Evolutionary conservation across 192 early-diverging fungal species (phyloP), one percentile per base, ranked within the genome.

Genomic region (Coemansia sp.): DNA sequence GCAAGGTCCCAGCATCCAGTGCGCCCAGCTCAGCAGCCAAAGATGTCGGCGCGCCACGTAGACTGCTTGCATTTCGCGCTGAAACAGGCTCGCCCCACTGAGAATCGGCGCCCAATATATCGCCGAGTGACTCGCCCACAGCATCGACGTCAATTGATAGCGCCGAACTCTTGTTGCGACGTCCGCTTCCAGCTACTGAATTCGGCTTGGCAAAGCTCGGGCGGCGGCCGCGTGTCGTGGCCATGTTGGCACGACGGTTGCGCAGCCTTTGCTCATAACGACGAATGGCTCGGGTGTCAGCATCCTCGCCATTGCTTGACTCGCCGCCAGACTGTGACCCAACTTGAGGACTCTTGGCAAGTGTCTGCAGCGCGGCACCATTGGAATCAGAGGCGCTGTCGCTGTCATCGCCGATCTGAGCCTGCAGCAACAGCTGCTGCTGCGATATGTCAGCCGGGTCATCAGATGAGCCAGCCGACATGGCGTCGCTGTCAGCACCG

Each of bases 51-150:
- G 39, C 38, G 11, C 65, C 75, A 24, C 65, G 69, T 32, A 60
- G 38, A 18, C 66, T 77, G 45, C 39, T 27, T 7, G 55, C 22
- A 55, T 72, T 68, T 18, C 66, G 68, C 20, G 77, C 52, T 24
- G 78, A 68, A 20, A 70, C 35, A 12, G 70, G 55, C 6, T 75
- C 78, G 35, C 55, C 79, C 79, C 79, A 82, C 62, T 69, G 73
- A 27, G 66, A 62, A 35, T 68, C 52, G 11, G 61, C 39, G 22
- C 79, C 79, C 3, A 82, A 56, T n/a, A 82, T 82, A 11, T 76
- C 79, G 44, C 74, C 79, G 10, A 76, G 67, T 2, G 79, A 76
- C 68, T 82, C 79, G 10, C 79, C 73, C 12, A 61, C 39, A 30
- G 41, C 27, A 32, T 34, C 45, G 13, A 74, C 64, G 18, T 75